Base-by-base conservation (phyloP, 306 rosid genomes). In the Ziziphus jujuba region DNA sequence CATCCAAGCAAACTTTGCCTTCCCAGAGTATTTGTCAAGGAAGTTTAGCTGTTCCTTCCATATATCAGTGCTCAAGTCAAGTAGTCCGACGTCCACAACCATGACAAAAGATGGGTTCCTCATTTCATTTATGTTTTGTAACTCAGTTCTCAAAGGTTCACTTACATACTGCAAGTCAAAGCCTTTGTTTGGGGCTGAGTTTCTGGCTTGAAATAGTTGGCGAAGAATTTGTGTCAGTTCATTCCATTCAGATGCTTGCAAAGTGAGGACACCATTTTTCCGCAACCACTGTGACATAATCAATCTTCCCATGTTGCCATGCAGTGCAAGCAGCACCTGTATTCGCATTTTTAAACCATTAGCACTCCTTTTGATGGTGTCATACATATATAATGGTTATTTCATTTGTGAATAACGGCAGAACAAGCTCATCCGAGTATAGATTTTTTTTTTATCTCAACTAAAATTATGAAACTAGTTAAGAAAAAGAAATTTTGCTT, bases 211-310 rank as follows among this genome's bases (percentile, higher is more conserved):
- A 68, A 90, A 90, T 80, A 95, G 91, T 70, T 87, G 88, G 55
- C 84, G 72, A 63, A 95, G 90, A 69, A 85, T 69, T 62, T 90
- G 96, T 25, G 99, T 88, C 63, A 95, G 81, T 72, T 86, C 99
- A 66, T 95, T 95, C 99, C 99, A 95, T 68, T 95, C 99, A 8
- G 96, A 90, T 51, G 91, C 91, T 83, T 87, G 90, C 75, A 95
- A 56, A 54, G 90, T 79, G 77, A 77, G 75, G 44, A 81, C 84
- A 72, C 96, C 95, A 17, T 73, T 85, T 82, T 80, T 90, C 59
- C 76, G 73, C 64, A 95, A 71, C 99, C 99, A 93, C 70, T 76
- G 83, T 8, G 96, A 86, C 68, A 80, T 88, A 69, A 88, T 84
- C 69, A 79, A 34, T 77, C 97, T 83, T 54, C 92, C 77, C 92